Evolutionary conservation across 2,329 filamentous ascomycete species (phyloP).

Genomic region (Fusarium mangiferae): DNA sequence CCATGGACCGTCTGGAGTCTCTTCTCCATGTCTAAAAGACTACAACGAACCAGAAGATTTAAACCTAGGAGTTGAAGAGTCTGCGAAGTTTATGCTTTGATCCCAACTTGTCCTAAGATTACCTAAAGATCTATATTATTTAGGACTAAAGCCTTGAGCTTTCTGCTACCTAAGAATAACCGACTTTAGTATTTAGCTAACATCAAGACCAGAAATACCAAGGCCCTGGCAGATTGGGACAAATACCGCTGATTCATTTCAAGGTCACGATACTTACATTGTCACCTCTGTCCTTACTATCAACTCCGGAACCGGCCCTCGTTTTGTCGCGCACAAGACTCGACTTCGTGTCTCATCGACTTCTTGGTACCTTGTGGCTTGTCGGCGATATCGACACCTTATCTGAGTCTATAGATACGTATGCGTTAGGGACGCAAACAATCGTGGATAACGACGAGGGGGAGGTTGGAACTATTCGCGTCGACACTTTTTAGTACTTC

Average conservation of each 20-base stretch:
- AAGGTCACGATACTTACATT: background rate
- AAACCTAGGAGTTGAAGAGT: background rate
- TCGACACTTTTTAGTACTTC: background rate
- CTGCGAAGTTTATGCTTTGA: background rate
- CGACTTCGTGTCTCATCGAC: background rate
- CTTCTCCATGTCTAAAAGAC: background rate
- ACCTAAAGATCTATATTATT: background rate
- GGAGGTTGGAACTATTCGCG: background rate
- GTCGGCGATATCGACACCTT: background rate
- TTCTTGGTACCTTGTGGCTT: background rate
- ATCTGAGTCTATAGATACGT: background rate
- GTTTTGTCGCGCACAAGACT: background rate
- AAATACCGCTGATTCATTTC: background rate
- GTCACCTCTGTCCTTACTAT: background rate
- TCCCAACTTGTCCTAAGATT: background rate
- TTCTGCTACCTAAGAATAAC: background rate
- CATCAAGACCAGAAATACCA: background rate
- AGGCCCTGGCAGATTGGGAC: background rate
- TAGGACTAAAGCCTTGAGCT: background rate
- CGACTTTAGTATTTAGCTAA: background rate
- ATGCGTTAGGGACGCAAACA: background rate
- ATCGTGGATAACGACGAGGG: background rate
- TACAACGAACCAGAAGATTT: background rate
- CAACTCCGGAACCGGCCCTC: background rate
- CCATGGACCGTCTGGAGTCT: background rate